Conservation (phyloP, 2,329 filamentous ascomycete genomes). For the Fusarium chaquense region DNA sequence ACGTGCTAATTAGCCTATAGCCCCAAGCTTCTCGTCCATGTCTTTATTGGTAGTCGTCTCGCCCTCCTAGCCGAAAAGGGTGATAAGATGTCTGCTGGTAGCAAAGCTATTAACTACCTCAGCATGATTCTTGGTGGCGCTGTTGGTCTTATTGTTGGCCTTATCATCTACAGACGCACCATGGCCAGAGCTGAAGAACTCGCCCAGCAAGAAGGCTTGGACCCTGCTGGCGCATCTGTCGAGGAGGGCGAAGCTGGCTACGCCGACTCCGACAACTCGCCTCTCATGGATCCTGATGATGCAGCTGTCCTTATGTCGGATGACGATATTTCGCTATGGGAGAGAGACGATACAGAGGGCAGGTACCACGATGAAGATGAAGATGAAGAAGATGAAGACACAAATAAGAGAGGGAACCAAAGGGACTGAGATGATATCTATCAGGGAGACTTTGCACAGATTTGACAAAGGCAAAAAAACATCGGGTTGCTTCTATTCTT, state of each 20-base stretch:
- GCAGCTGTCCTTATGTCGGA: slow-evolving; percentile 68
- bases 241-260: slow-evolving; percentile 56
- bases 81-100: slow-evolving; percentile 82
- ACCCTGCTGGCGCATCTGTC: slow-evolving; percentile 38
- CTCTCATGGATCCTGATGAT: slow-evolving; percentile 61
- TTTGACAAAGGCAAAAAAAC: slow-evolving; percentile 3
- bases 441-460: slow-evolving; percentile 9
- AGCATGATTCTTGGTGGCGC: slow-evolving; percentile 79
- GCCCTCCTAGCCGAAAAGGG: slow-evolving; percentile 85
- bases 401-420: slow-evolving; percentile 31
- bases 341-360: slow-evolving; percentile 54
- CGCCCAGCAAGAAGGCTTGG: slow-evolving; percentile 58
- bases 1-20: slow-evolving; percentile 50
- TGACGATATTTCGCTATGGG: slow-evolving; percentile 71
- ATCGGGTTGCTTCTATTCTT: neutral
- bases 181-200: slow-evolving; percentile 73
- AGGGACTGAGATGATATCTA: neutral
- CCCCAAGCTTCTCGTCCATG: slow-evolving; percentile 90
- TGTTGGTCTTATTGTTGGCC: slow-evolving; percentile 81
- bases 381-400: slow-evolving; percentile 48
- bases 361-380: slow-evolving; percentile 52
- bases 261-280: slow-evolving; percentile 58
- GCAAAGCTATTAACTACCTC: slow-evolving; percentile 85
- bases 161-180: slow-evolving; percentile 83
- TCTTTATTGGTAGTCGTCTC: slow-evolving; percentile 90